phyloP scores from a whole-genome alignment of 83 land plant species.

The Picea engelmannii region DNA sequence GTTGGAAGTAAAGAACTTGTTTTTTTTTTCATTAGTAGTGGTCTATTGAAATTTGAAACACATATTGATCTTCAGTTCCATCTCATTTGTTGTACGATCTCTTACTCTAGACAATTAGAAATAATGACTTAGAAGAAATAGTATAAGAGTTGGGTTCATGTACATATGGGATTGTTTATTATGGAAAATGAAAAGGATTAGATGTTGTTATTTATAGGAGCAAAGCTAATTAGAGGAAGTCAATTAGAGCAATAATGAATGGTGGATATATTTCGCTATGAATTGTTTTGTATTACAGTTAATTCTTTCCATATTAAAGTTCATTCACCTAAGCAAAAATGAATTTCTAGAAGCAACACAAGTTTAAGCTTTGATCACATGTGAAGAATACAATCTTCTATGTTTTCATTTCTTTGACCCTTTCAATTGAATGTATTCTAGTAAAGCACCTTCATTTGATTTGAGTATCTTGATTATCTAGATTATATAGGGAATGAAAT shows the following conservation, averaged over 20 bases:
- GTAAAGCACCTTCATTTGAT: neutral
- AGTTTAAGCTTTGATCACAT: too few species aligned
- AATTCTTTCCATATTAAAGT: neutral
- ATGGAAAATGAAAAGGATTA: too few species aligned
- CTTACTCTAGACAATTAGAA: conserved; percentile 20
- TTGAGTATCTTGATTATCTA: neutral
- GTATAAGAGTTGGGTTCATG: conserved; percentile 25
- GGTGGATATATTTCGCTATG: neutral
- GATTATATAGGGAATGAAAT: neutral
- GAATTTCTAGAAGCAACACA: neutral
- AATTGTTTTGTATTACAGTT: neutral
- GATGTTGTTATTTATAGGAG: conserved; percentile 27
- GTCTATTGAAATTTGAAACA: neutral
- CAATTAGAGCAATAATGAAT: conserved; percentile 4
- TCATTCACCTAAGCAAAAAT: neutral
- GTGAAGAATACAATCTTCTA: neutral
- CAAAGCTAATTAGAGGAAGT: conserved; percentile 15
- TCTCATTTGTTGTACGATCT: neutral
- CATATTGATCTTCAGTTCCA: neutral
- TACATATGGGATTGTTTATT: conserved; percentile 1
- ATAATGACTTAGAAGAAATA: conserved; percentile 23
- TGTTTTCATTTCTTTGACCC: too few species aligned
- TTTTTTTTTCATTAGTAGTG: neutral
- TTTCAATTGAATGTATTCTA: neutral
- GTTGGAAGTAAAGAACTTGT: neutral